A percentile compares a stretch with the other conserved stretches of the same genome.
Conservation (phyloP, 2,329 filamentous ascomycete genomes). For the Aspergillus neotritici region DNA sequence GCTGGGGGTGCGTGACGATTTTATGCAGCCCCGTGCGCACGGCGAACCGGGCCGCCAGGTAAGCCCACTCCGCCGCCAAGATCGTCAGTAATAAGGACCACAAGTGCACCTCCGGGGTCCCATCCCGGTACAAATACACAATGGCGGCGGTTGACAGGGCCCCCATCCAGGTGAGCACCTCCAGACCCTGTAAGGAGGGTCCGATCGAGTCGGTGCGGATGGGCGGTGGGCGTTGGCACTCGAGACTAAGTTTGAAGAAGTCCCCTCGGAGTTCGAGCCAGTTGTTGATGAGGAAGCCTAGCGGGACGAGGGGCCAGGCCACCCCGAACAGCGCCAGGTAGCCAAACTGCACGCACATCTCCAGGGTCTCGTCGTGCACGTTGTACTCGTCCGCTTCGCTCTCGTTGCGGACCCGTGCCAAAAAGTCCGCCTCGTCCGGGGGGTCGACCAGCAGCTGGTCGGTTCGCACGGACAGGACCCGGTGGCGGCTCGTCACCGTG, state of each 20-base stretch:
- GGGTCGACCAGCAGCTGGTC: conserved; percentile 55
- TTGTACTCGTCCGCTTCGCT: conserved; percentile 79
- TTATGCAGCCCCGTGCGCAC: conserved; percentile 68
- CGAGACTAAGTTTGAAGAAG: conserved; percentile 85
- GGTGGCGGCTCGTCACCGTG: conserved; percentile 29
- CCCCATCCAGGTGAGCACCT: conserved; percentile 90
- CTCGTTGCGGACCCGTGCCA: conserved; percentile 75
- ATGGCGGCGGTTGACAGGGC: conserved; percentile 81
- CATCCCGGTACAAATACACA: conserved; percentile 76
- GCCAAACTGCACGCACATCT: conserved; percentile 87
- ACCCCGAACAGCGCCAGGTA: conserved; percentile 89
- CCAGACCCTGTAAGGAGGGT: conserved; percentile 79
- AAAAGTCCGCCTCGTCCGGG: conserved; percentile 72
- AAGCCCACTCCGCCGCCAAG: conserved; percentile 77
- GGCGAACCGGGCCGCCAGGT: conserved; percentile 64
- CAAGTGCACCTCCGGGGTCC: conserved; percentile 60
- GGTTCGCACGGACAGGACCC: conserved; percentile 34
- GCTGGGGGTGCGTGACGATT: conserved; percentile 73
- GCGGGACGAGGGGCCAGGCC: conserved; percentile 86
- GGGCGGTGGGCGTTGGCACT: conserved; percentile 83
- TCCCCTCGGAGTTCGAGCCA: conserved; percentile 93
- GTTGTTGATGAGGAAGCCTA: conserved; percentile 89
- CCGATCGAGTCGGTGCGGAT: conserved; percentile 91
- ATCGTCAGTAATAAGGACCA: conserved; percentile 76
- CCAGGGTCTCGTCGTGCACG: conserved; percentile 81